Base-by-base conservation (phyloP, 1,284 basidiomycete species). In the Ustanciosporium gigantosporum region DNA sequence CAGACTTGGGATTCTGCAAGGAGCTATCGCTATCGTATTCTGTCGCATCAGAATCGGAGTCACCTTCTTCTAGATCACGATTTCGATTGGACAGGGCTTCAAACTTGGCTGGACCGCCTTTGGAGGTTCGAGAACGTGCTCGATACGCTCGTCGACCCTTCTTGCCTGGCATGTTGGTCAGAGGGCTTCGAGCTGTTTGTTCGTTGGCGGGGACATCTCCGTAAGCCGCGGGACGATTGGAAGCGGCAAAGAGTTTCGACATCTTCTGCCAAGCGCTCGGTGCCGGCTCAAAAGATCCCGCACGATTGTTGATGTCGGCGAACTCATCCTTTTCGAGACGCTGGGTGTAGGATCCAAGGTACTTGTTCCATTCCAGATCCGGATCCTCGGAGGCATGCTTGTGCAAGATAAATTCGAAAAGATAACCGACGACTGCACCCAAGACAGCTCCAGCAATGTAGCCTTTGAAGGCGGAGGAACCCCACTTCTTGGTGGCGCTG, bases 301-400 rank as follows among this genome's bases (percentile, higher is more conserved):
- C 60, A 2, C 69, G 47, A 16, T 53, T 44, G 11, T 51, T 17
- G 1, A 24, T 27, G 5, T 48, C 41, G 14, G 39, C 19, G 5
- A 32, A 25, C 13, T 36, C 34, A 23, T 41, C 42, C 22, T 64
- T 51, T 34, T 64, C 65, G 17, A 67, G 53, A 4, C 51, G 47
- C 17, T 62, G 44, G 0, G 68, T 64, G 41, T 58, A 72, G 9
- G 58, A 38, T 16, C 71, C 69, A 3, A 74, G 64, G 29, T 69
- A 72, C 19, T 70, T 60, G 57, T 72, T 72, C 69, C 69, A 74
- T 29, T 68, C 57, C 45, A 46, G 44, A 13, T 68, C 67, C 11
- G 67, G 56, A 24, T 72, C 68, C 21, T 73, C 57, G 2, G 56
- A 64, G 3, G 66, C 53, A 40, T 61, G 55, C 31, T 42, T 47